Evolutionary conservation across 1,139 yeast species (phyloP), one percentile per base, ranked within the genome.

Genomic region (Debaryomyces nepalensis): DNA sequence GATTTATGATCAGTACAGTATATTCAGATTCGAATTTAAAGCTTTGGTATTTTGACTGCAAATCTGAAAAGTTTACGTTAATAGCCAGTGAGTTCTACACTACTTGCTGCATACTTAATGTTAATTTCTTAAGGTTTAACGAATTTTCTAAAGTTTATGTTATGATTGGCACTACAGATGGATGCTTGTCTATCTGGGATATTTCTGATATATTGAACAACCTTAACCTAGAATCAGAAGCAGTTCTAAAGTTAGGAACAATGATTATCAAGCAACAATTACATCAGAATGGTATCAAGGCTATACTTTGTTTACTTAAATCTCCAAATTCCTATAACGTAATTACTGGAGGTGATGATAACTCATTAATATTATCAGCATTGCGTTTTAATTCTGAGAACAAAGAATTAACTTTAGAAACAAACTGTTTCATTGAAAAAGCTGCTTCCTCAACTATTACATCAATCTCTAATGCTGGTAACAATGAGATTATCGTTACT

Each of bases 361-460:
- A 91, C 63, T 84, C 90, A 0, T 59, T 91, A 6, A 73, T 74
- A 0, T 59, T 80, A 2, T 73, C 80, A 2, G 52, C 54, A 16
- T 59, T 84, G 23, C 38, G 40, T 2, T 40, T 65, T n/a, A 49
- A 48, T 2, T 49, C 52, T 2, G 51, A 45, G 0, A 1, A 11
- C 10, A 29, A 26, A 14, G 44, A 44, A 4, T 50, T 63, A 2
- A 39, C 34, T 0, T 55, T 69, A 16, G 51, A 52, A 2, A 54
- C 66, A 0, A 46, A 58, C 1, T 56, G 72, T 1, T 72, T 75
- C 45, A 59, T 66, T 2, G 69, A 68, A 10, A 63, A 66, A 26
- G 97, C 96, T 0, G 97, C 96, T 3, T 80, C 97, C 0, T 85
- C 97, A 0, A 87, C 97, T 0, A 82, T 91, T 30, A 89, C 97